These are phyloP conservation scores for Epithele typhae DNA, from an alignment of 768 basidiomycete species.

Conservation along the genomic window DNA sequence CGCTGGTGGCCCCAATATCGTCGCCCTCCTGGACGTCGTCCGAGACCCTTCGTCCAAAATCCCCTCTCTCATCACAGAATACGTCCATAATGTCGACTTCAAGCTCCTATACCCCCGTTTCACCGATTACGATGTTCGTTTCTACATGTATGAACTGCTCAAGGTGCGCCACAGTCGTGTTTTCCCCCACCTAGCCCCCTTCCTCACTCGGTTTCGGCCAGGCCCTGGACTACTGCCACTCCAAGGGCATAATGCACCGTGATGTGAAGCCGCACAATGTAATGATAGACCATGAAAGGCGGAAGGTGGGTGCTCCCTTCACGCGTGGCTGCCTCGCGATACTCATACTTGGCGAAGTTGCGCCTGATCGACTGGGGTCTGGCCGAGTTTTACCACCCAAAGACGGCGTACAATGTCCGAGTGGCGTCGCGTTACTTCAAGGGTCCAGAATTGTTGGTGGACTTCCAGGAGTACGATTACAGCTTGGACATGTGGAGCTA, in stretches of 20 bases:
- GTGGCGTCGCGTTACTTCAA: constrained; percentile 98
- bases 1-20: constrained; percentile 93
- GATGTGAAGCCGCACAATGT: constrained; percentile 99
- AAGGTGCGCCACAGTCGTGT: constrained; percentile 66
- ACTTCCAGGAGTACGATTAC: constrained; percentile 98
- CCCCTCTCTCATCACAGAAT: constrained; percentile 95
- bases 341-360: constrained; percentile 43
- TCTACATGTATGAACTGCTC: constrained; percentile 94
- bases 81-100: constrained; percentile 97
- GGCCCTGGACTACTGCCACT: constrained; percentile 97
- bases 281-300: constrained; percentile 98
- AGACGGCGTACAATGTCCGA: constrained; percentile 96
- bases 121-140: constrained; percentile 92
- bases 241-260: constrained; percentile 97
- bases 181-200: no score
- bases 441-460: constrained; percentile 92
- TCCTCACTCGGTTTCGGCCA: constrained; percentile 24
- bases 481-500: constrained; percentile 98
- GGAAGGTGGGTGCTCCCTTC: constrained; percentile 59
- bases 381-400: constrained; percentile 97
- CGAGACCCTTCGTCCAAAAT: constrained; percentile 96
- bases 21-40: constrained; percentile 91
- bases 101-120: constrained; percentile 95
- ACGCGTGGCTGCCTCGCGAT: not conserved
- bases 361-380: constrained; percentile 98